phyloP scores from a whole-genome alignment of 2,329 filamentous ascomycete genomes.

The Trichoderma sp. region DNA sequence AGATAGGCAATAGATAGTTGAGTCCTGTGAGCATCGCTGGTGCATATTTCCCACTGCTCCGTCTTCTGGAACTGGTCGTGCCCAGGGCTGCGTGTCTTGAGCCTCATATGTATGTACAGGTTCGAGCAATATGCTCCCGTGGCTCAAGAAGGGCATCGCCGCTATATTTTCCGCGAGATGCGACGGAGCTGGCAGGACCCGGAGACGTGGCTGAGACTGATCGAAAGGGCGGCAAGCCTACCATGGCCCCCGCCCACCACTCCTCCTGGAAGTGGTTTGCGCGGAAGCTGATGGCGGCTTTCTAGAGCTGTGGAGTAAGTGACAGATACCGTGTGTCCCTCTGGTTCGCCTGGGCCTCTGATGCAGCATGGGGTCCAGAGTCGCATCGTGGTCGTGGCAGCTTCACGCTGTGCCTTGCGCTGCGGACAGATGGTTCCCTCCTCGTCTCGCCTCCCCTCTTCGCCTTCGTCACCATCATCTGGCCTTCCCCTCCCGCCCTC shows the following conservation, averaged over 20 bases:
- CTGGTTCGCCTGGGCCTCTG: background rate
- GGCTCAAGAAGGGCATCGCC: conserved; percentile 15
- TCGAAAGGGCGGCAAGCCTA: conserved; percentile 1
- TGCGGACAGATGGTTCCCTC: background rate
- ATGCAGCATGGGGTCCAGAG: background rate
- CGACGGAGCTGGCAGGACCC: background rate
- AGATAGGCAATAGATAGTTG: too few species aligned
- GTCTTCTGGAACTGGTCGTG: background rate
- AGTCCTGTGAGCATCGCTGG: background rate
- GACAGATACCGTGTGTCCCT: background rate
- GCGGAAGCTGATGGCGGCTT: background rate
- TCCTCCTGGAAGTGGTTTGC: background rate
- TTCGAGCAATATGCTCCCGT: background rate
- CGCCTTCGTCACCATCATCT: background rate
- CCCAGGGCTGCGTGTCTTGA: background rate
- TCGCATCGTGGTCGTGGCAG: conserved; percentile 1
- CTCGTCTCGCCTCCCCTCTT: background rate
- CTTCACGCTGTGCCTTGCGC: background rate
- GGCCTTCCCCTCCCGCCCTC: conserved; percentile 19
- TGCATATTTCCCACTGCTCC: too few species aligned
- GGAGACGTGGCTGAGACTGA: conserved; percentile 15
- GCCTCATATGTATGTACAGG: background rate
- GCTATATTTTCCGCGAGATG: background rate
- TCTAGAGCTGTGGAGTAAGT: background rate
- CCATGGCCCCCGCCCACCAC: too few species aligned